Percentiles rank a stretch among this genome's conserved stretches.
These are phyloP conservation scores for Gleditsia sinensis DNA, from an alignment of 306 rosid species.

Conservation along the genomic window DNA sequence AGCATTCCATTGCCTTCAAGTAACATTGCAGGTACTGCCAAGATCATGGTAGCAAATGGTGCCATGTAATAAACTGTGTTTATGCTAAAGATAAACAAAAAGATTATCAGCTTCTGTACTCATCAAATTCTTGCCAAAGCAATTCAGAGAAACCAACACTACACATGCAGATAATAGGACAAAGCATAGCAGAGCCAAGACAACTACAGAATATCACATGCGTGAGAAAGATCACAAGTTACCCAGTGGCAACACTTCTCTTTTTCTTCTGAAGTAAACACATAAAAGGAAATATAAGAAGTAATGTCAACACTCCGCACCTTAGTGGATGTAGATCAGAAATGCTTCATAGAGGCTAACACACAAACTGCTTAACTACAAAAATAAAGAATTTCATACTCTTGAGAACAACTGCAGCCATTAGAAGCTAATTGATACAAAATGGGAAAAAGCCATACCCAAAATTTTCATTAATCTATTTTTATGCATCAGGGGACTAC, in stretches of 20 bases:
- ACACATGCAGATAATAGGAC: background rate
- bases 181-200: background rate
- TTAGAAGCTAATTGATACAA: background rate
- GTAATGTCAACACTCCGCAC: background rate
- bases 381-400: background rate
- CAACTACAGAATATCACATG: constrained; percentile 14
- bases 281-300: constrained; percentile 9
- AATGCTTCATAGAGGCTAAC: background rate
- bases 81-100: constrained; percentile 58
- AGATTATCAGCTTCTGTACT: constrained; percentile 29
- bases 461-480: background rate
- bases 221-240: background rate
- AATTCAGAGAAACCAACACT: constrained; percentile 18
- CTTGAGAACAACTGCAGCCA: background rate
- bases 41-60: constrained; percentile 95
- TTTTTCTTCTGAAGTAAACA: constrained; percentile 12
- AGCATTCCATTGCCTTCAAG: constrained; percentile 90
- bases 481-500: constrained; percentile 3
- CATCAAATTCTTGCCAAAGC: constrained; percentile 20
- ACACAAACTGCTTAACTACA: constrained; percentile 10
- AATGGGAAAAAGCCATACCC: background rate
- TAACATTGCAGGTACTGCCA: constrained; percentile 87
- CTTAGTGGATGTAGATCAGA: constrained; percentile 5
- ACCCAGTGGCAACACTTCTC: background rate
- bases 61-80: constrained; percentile 99